These are phyloP conservation scores for Rhododendron henanense DNA, from an alignment of 148 eudicot species.

Conservation along the genomic window DNA sequence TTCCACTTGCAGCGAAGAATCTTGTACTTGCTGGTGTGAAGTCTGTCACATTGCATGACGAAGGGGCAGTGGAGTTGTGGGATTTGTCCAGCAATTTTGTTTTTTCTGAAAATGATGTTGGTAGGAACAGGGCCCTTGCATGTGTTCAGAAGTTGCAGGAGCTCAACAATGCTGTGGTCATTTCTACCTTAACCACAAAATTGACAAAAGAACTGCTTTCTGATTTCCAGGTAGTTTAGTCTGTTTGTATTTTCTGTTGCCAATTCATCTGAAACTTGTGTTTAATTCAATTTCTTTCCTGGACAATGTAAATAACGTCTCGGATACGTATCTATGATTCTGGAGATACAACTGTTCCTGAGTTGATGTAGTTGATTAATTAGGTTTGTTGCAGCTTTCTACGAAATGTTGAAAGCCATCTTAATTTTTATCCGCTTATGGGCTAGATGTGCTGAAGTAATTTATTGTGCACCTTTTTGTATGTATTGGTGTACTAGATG, in stretches of 20 bases:
- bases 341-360: neutral
- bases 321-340: neutral
- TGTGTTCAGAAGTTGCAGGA: constrained; percentile 67
- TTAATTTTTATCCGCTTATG: neutral
- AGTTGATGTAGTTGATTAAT: neutral
- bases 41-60: constrained; percentile 69
- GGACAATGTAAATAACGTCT: neutral
- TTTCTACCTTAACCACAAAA: constrained; percentile 41
- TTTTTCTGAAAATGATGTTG: constrained; percentile 59
- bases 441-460: neutral
- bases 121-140: constrained; percentile 67
- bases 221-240: constrained; percentile 48
- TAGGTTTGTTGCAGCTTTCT: neutral
- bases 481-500: neutral
- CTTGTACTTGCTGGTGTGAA: constrained; percentile 75
- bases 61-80: constrained; percentile 61
- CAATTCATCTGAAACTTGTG: neutral
- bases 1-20: constrained; percentile 50
- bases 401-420: neutral
- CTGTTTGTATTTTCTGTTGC: neutral
- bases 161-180: constrained; percentile 66
- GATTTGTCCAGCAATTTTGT: constrained; percentile 70
- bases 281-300: neutral
- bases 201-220: constrained; percentile 54
- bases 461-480: neutral